Percentiles rank a stretch among this genome's conserved stretches.
Evolutionary conservation across 2,329 filamentous ascomycete species (phyloP).

Genomic region (Spiromastix sp.): DNA sequence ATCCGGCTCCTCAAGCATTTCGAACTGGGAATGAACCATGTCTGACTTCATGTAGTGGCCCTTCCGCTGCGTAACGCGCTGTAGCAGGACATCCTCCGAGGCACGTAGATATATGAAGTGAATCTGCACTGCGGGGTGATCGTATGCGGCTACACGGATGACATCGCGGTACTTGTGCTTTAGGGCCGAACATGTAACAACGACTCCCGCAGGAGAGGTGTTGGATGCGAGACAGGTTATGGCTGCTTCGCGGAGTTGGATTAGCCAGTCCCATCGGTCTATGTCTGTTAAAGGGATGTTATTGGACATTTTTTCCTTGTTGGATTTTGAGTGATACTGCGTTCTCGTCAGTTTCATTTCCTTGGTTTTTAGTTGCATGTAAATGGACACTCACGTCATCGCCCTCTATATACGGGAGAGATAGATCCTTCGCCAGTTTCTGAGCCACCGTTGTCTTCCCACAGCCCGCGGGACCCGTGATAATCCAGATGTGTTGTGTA

Average conservation of each 20-base stretch:
- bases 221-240: slow-evolving; percentile 40
- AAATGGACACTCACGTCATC: slow-evolving; percentile 52
- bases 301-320: slow-evolving; percentile 82
- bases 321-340: slow-evolving; percentile 48
- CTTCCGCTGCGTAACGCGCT: slow-evolving; percentile 63
- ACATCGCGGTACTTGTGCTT: slow-evolving; percentile 97
- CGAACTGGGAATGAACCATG: slow-evolving; percentile 92
- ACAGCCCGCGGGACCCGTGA: slow-evolving; percentile 69
- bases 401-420: slow-evolving; percentile 64
- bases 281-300: slow-evolving; percentile 79
- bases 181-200: slow-evolving; percentile 89
- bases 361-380: slow-evolving; percentile 2
- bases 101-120: slow-evolving; percentile 91
- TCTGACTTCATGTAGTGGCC: slow-evolving; percentile 91
- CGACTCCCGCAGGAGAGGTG: slow-evolving; percentile 55
- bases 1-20: slow-evolving; percentile 75
- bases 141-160: slow-evolving; percentile 70
- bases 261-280: slow-evolving; percentile 97
- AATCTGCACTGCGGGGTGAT: slow-evolving; percentile 60
- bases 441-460: slow-evolving; percentile 69
- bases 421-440: slow-evolving; percentile 51
- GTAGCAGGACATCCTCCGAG: slow-evolving; percentile 60
- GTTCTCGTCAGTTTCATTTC: slow-evolving; percentile 9
- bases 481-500: slow-evolving; percentile 64
- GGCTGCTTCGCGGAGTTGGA: slow-evolving; percentile 56